Evolutionary conservation across 495 filamentous ascomycete genomes (phyloP).

Genomic region (Penicillium diatomitis): DNA sequence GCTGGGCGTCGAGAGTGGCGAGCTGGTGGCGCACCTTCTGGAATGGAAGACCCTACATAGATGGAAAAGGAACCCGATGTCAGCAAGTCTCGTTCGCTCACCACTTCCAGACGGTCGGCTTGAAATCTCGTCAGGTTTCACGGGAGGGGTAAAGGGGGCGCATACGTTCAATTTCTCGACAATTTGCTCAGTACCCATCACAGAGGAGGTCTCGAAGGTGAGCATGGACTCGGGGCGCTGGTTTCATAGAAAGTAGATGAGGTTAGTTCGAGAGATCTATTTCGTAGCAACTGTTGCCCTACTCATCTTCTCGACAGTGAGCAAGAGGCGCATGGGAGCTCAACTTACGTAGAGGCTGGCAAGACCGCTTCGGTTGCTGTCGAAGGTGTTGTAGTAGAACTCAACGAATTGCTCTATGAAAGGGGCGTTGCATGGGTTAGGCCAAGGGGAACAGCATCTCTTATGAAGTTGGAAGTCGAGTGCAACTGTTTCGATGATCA

Average conservation of each 20-base stretch:
- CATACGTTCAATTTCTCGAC: conserved; percentile 69
- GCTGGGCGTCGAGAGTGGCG: conserved; percentile 68
- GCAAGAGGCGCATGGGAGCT: too few species aligned
- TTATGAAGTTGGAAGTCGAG: too few species aligned
- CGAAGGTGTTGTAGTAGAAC: conserved; percentile 87
- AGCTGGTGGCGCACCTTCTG: conserved; percentile 63
- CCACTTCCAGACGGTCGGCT: too few species aligned
- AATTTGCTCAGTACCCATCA: conserved; percentile 53
- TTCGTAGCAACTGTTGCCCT: too few species aligned
- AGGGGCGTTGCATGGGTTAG: conserved; percentile 8
- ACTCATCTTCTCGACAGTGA: too few species aligned
- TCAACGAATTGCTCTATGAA: conserved; percentile 66
- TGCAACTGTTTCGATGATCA: too few species aligned
- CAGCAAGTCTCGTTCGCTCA: background rate
- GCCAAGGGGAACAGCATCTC: too few species aligned
- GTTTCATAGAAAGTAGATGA: conserved; percentile 1
- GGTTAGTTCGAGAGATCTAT: background rate
- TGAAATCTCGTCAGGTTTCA: too few species aligned
- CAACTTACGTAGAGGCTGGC: conserved; percentile 64
- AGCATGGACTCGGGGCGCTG: conserved; percentile 84
- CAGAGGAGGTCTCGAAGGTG: conserved; percentile 68
- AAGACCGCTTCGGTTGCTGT: conserved; percentile 52
- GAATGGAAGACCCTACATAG: conserved; percentile 64
- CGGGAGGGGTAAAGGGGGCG: background rate
- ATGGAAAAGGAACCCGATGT: background rate